A percentile compares a stretch with the other conserved stretches of the same genome.
Evolutionary conservation across 768 basidiomycete genomes (phyloP).

Genomic region (Calocybe cyanea): DNA sequence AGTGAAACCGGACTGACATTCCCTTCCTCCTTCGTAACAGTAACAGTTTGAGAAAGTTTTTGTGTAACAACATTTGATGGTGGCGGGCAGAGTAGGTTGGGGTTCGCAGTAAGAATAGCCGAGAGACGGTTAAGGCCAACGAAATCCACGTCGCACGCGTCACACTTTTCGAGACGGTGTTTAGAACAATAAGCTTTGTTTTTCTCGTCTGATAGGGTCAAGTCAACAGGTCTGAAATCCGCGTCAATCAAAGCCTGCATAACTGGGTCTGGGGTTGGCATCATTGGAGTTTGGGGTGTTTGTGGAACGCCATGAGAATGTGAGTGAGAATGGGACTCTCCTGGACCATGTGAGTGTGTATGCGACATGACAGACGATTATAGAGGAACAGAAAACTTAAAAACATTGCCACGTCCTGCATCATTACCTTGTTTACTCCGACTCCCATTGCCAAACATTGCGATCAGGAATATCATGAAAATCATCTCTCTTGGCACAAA

Average conservation of each 20-base stretch:
- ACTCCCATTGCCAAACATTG: too few species aligned
- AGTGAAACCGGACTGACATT: constrained; percentile 63
- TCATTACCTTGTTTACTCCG: too few species aligned
- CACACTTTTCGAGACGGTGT: constrained; percentile 74
- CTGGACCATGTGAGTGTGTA: constrained; percentile 56
- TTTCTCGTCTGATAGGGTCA: constrained; percentile 53
- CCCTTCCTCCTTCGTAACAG: constrained; percentile 86
- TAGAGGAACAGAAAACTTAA: too few species aligned
- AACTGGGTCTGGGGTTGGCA: constrained; percentile 61
- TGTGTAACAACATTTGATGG: constrained; percentile 74
- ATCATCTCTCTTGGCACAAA: too few species aligned
- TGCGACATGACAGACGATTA: constrained; percentile 56
- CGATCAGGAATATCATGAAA: too few species aligned
- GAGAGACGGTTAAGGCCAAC: constrained; percentile 72
- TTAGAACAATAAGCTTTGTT: constrained; percentile 55
- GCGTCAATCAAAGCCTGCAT: constrained; percentile 77
- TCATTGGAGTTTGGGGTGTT: constrained; percentile 38
- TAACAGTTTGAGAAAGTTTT: constrained; percentile 72
- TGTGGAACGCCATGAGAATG: constrained; percentile 32
- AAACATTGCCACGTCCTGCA: too few species aligned
- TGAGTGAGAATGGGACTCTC: constrained; percentile 45
- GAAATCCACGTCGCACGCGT: constrained; percentile 72
- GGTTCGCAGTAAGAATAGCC: constrained; percentile 63
- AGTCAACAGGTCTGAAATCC: constrained; percentile 55
- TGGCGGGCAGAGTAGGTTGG: constrained; percentile 73